These are phyloP conservation scores for Ophiostoma ulmi DNA, from an alignment of 2,329 filamentous ascomycete species.

Conservation along the genomic window DNA sequence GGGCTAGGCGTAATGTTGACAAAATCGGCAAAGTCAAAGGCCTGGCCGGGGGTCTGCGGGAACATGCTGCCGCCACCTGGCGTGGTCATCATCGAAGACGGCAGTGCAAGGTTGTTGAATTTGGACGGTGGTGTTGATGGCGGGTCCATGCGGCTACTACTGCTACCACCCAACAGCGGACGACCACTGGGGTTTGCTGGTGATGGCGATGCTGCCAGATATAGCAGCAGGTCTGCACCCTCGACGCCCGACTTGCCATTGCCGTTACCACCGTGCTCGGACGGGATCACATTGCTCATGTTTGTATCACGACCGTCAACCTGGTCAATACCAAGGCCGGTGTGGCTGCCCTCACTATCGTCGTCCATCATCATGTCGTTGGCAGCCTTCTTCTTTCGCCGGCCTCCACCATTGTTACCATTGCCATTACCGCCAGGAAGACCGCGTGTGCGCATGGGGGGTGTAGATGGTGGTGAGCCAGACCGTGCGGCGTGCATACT, in stretches of 20 bases:
- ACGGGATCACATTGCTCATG: constrained; percentile 21
- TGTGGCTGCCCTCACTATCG: constrained; percentile 16
- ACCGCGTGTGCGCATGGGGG: constrained; percentile 58
- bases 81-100: constrained; percentile 85
- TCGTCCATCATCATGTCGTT: constrained; percentile 33
- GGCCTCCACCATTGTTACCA: constrained; percentile 33
- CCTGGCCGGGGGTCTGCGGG: constrained; percentile 72
- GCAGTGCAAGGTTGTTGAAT: constrained; percentile 61
- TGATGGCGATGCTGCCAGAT: constrained; percentile 86
- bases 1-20: constrained; percentile 96
- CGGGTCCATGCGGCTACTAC: constrained; percentile 52
- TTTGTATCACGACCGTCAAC: constrained; percentile 39
- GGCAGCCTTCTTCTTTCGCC: constrained; percentile 44
- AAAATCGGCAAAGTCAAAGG: constrained; percentile 92
- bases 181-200: constrained; percentile 60
- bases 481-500: constrained; percentile 41
- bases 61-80: constrained; percentile 65
- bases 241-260: constrained; percentile 57
- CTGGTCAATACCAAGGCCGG: constrained; percentile 22
- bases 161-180: constrained; percentile 13
- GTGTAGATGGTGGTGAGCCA: constrained; percentile 80
- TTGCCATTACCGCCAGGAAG: constrained; percentile 31
- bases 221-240: constrained; percentile 73
- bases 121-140: constrained; percentile 73
- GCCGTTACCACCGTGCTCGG: constrained; percentile 6